Base-by-base conservation (phyloP, 805 yeast species). In the Torulaspora indica region DNA sequence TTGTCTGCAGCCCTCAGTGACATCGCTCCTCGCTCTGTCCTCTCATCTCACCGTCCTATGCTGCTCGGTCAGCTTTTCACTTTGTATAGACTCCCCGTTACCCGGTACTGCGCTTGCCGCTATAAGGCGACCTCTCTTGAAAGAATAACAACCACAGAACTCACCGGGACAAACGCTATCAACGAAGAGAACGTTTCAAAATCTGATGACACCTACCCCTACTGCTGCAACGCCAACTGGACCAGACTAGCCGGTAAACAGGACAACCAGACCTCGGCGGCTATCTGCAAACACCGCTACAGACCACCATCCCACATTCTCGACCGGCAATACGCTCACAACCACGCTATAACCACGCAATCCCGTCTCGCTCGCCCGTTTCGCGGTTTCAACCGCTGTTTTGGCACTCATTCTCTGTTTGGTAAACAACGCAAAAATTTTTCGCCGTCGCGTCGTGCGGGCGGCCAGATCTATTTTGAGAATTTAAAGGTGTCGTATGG, bases 1-100 rank as follows among this genome's bases (percentile, higher is more conserved):
- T 67, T 66, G 40, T 79, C 83, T 1, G 71, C 47, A 17, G 71
- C 74, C 49, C 74, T 78, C 10, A 80, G 43, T 0, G 82, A 76
- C 44, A 44, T 52, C 12, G 14, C 33, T 15, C 20, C 20, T 15
- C n/a, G 7, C 20, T 31, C n/a, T 17, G 10, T 15, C 34, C 8
- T 31, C n/a, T 18, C 17, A 31, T 6, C 18, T 10, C 17, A 29
- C 4, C 7, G n/a, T 8, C n/a, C 22, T 15, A 4, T 6, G 14
- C 20, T 15, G n/a, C 14, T 6, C 34, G n/a, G n/a, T 31, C 20
- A 18, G 14, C 31, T 24, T 36, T 36, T 36, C 51, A 49, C n/a
- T 3, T 15, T 12, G 8, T 15, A n/a, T 12, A 15, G 20, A 15
- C 8, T 1, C 22, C n/a, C 22, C n/a, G 22, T 31, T 31, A 31